Percentiles rank a stretch among this genome's conserved stretches.
Conservation (phyloP, 306 rosid genomes). For the Crataegus laevigata region DNA sequence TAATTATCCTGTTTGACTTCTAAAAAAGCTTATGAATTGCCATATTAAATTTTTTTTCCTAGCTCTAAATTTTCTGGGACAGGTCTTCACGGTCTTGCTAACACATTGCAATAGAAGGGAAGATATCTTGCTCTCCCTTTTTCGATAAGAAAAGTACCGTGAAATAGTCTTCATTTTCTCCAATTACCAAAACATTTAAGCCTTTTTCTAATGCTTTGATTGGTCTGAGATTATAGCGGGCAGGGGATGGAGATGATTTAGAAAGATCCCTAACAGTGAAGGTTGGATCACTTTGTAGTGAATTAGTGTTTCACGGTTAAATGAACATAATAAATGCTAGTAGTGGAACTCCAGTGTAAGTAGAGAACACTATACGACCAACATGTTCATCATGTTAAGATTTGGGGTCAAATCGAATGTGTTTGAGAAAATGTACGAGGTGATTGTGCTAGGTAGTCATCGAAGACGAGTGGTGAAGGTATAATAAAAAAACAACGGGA, state of each 20-base stretch:
- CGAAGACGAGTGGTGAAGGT: neutral
- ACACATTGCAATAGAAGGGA: neutral
- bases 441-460: neutral
- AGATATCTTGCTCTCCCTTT: neutral
- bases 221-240: neutral
- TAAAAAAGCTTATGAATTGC: neutral
- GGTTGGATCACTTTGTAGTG: neutral
- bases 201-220: neutral
- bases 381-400: neutral
- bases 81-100: neutral
- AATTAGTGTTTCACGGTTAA: neutral
- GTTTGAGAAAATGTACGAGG: neutral
- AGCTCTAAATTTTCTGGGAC: neutral
- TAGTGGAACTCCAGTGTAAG: neutral
- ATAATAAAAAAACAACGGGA: neutral
- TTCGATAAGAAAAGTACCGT: neutral
- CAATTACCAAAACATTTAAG: neutral
- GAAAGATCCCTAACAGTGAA: neutral
- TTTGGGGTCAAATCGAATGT: neutral
- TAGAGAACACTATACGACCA: neutral
- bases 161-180: neutral
- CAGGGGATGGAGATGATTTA: neutral
- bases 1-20: neutral
- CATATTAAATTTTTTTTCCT: neutral
- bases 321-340: neutral